Evolutionary conservation across 495 filamentous ascomycete genomes (phyloP), one percentile per base, ranked within the genome.

Genomic region (Glarea lozoyensis): DNA sequence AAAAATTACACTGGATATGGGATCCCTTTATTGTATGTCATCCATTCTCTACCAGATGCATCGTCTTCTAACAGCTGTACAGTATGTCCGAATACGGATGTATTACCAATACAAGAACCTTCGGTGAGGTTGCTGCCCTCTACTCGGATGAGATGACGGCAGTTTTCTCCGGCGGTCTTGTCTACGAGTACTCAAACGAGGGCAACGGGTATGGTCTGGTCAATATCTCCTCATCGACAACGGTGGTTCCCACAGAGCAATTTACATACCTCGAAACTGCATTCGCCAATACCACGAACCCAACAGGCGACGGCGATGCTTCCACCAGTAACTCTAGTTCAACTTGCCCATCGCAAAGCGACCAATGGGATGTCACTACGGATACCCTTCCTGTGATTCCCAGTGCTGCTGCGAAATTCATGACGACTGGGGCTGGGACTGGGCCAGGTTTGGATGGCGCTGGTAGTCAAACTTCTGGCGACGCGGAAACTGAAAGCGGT

Each of bases 81-180:
- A 69, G 62, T 77, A 74, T 97, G 23, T 94, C 88, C 17, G 90
- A 96, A 62, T 96, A 86, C 55, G 90, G 90, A 43, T 97, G 90
- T 75, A 73, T 63, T 33, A 84, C 75, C 46, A 84, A 84, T 65
- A 71, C 64, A 37, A 89, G 90, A 40, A 67, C 79, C 49, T 97
- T 92, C 59, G 62, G 77, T 37, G 90, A 95, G 67, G 72, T 96
- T 34, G 54, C 59, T 22, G 71, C 88, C 19, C 74, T 96, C 40
- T 96, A 95, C 76, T 76, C 71, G 60, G 63, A 62, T 11, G 56
- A 93, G 43, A 97, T 97, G 90, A 90, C 85, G 1, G 47, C 63
- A 36, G 90, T 95, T 42, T 97, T 93, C 72, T 95, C 90, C 41
- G 90, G 90, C 49, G 90, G 90, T 49, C 76, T 97, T 23, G 83